Base-by-base conservation (phyloP, 1,284 basidiomycete genomes). In the Cutaneotrichosporon curvatum region DNA sequence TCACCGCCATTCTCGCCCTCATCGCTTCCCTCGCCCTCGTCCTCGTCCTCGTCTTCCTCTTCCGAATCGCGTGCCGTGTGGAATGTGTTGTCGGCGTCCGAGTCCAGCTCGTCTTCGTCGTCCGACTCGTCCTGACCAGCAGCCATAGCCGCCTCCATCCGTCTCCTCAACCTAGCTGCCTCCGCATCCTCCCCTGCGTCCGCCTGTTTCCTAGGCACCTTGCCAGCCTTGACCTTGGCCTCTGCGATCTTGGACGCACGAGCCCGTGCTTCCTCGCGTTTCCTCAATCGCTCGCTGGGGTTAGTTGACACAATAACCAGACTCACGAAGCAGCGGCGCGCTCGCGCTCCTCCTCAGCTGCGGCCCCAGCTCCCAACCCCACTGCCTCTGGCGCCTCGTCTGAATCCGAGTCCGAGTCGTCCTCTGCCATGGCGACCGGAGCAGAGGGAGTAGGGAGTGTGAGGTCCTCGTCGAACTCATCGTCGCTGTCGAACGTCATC, bases 361-460 rank as follows among this genome's bases (percentile, higher is more conserved):
- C 49, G 37, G 32, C 46, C 35, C 50, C 59, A 23, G 36, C 16
- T 14, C 45, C 21, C 25, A 46, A 43, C 4, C 61, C 64, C 4
- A 67, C 61, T 16, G 62, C 59, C 48, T 67, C 64, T 21, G 64
- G 64, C n/a, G 62, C 62, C 19, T 59, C 64, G 48, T 64, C 62
- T 39, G 58, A 57, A 43, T 56, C 53, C 38, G 58, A 57, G 43
- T 54, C 53, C 6, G 37, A 41, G 21, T 43, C 45, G n/a, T 22
- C 31, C 10, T 25, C 22, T 2, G 16, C 36, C 14, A 18, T 16
- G 2, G 31, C 38, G 12, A 10, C n/a, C 7, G 22, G 22, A 30
- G 35, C 23, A 2, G 37, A 9, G 3, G 20, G 12, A 15, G 40
- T 20, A 1, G 38, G 28, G 2, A 33, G 30, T 4, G 21, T 23